These are phyloP conservation scores for Monarda citriodora DNA, from an alignment of 305 asterid species.

Conservation along the genomic window DNA sequence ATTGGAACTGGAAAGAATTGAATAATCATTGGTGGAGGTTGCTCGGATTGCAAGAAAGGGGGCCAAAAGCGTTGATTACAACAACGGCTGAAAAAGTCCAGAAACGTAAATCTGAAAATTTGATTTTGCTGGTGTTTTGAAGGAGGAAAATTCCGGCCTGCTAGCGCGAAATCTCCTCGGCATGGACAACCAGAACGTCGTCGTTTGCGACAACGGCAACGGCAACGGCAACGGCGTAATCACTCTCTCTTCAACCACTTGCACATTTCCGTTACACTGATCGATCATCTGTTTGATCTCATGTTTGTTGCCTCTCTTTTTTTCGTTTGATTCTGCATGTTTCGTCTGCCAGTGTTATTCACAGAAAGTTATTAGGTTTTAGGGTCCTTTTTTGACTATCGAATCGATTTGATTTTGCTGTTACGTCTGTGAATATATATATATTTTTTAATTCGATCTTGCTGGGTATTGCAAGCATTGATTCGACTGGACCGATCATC, in stretches of 20 bases:
- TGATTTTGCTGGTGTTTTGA: constrained; percentile 6
- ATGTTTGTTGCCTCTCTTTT: not conserved
- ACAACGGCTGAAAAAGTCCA: not conserved
- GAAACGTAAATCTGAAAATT: no score
- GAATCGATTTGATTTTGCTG: constrained; percentile 1
- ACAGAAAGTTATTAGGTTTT: constrained; percentile 9
- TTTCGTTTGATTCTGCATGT: constrained; percentile 1
- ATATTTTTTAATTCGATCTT: constrained; percentile 8
- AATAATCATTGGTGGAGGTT: constrained; percentile 2
- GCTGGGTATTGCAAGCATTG: constrained; percentile 1
- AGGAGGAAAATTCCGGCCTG: constrained; percentile 18
- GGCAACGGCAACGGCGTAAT: constrained; percentile 93
- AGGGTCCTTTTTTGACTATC: not conserved
- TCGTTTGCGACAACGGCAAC: constrained; percentile 94
- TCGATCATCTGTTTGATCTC: constrained; percentile 18
- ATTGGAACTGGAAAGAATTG: no score
- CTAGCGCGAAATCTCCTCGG: not conserved
- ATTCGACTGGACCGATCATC: constrained; percentile 42
- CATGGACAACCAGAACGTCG: constrained; percentile 83
- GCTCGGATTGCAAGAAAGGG: constrained; percentile 25
- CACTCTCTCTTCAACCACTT: constrained; percentile 18
- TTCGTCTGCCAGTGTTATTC: constrained; percentile 1
- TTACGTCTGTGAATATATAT: not conserved
- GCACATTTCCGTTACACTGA: constrained; percentile 2
- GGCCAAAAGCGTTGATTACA: constrained; percentile 13